Evolutionary conservation across 768 basidiomycete species (phyloP).

Genomic region (Suillus cothurnatus): DNA sequence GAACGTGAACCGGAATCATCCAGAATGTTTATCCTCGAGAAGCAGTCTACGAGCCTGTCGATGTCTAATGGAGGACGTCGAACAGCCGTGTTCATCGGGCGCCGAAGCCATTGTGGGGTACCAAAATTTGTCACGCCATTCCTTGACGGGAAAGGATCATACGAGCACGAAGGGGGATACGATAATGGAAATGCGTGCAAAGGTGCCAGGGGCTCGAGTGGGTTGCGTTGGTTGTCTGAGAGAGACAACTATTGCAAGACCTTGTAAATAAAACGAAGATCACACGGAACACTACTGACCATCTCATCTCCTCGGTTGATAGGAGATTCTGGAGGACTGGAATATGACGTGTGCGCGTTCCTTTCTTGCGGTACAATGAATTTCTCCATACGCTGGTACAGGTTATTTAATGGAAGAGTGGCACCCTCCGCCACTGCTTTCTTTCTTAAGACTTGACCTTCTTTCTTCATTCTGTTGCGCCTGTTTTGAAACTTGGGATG

Average conservation of each 20-base stretch:
- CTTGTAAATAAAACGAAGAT: background rate
- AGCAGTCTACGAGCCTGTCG: slow-evolving; percentile 10
- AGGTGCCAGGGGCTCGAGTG: slow-evolving; percentile 20
- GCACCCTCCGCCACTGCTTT: slow-evolving; percentile 18
- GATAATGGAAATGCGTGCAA: slow-evolving; percentile 25
- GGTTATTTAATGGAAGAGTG: slow-evolving; percentile 24
- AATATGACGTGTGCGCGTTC: background rate
- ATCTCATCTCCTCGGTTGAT: slow-evolving; percentile 17
- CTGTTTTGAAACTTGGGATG: slow-evolving; percentile 54
- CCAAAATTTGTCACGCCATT: slow-evolving; percentile 6
- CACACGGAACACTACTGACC: background rate
- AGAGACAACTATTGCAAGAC: background rate
- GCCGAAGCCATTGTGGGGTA: slow-evolving; percentile 13
- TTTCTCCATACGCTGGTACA: slow-evolving; percentile 30
- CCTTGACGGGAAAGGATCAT: slow-evolving; percentile 22
- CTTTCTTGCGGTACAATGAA: slow-evolving; percentile 25
- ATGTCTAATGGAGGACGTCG: background rate
- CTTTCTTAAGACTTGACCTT: slow-evolving; percentile 37
- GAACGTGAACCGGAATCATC: slow-evolving; percentile 9
- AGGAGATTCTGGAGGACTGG: slow-evolving; percentile 12
- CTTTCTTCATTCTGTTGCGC: slow-evolving; percentile 28
- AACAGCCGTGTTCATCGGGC: background rate
- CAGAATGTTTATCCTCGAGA: slow-evolving; percentile 16
- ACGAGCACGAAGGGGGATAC: slow-evolving; percentile 19
- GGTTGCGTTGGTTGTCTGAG: background rate